Percentiles rank a stretch among this genome's conserved stretches.
phyloP scores from a whole-genome alignment of 805 yeast species.

The Hanseniaspora mollemarum region DNA sequence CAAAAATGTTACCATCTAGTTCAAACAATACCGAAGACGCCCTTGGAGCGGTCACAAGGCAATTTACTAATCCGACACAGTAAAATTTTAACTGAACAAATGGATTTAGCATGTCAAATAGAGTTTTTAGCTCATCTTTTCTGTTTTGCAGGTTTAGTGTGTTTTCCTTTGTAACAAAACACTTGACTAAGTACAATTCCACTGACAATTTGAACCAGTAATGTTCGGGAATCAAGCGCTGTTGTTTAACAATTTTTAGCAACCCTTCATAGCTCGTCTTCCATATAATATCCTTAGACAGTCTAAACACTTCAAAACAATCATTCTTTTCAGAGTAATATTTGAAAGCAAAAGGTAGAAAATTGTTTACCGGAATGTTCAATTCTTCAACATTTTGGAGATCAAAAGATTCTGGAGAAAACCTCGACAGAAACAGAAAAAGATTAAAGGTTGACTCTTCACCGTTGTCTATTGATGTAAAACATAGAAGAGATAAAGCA shows the following conservation, averaged over 20 bases:
- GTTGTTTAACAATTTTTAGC: slow-evolving; percentile 37
- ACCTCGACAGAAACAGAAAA: slow-evolving; percentile 17
- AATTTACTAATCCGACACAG: slow-evolving; percentile 53
- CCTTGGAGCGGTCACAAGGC: slow-evolving; percentile 45
- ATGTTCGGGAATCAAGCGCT: slow-evolving; percentile 49
- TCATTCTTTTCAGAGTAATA: slow-evolving; percentile 34
- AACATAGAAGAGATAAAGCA: slow-evolving; percentile 28
- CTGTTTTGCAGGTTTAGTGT: slow-evolving; percentile 35
- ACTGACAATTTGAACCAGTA: slow-evolving; percentile 52
- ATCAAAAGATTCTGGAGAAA: slow-evolving; percentile 9
- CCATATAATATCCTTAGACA: slow-evolving; percentile 2
- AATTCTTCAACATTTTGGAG: background rate
- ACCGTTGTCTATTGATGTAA: slow-evolving; percentile 28
- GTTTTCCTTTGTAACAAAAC: slow-evolving; percentile 1
- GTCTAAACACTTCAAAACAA: slow-evolving; percentile 9
- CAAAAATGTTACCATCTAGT: slow-evolving; percentile 57
- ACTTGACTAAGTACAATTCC: slow-evolving; percentile 52
- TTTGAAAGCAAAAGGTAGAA: slow-evolving; percentile 46
- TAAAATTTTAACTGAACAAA: slow-evolving; percentile 54
- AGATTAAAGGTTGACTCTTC: slow-evolving; percentile 37
- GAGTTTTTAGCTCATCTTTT: slow-evolving; percentile 42
- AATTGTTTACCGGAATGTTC: slow-evolving; percentile 18
- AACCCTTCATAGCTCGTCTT: slow-evolving; percentile 29
- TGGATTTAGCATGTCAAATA: slow-evolving; percentile 44
- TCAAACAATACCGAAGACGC: slow-evolving; percentile 59